Conservation (phyloP, 805 yeast genomes). For the Wickerhamiella occidentalis region DNA sequence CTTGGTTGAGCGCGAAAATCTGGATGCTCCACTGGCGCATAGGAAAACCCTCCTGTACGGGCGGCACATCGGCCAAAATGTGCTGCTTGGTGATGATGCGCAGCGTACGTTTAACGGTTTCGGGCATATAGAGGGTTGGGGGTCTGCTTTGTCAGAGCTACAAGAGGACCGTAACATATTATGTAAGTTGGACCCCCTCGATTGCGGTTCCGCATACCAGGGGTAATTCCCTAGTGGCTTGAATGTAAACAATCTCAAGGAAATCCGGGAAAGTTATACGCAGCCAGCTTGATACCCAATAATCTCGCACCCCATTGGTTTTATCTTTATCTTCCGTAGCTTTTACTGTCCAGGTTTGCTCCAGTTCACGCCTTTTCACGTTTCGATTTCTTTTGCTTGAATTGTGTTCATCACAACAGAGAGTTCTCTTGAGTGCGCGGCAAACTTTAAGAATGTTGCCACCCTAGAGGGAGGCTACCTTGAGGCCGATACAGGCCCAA, state of each 20-base stretch:
- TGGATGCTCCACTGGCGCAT: slow-evolving; percentile 88
- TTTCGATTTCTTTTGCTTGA: not conserved
- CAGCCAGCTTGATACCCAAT: no score
- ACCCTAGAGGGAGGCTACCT: no score
- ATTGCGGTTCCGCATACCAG: not conserved
- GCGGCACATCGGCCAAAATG: slow-evolving; percentile 65
- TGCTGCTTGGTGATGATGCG: slow-evolving; percentile 81
- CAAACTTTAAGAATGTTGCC: no score
- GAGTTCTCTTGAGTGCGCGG: not conserved
- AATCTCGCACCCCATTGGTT: no score
- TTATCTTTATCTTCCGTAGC: not conserved
- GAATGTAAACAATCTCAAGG: not conserved
- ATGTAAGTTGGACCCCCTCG: not conserved
- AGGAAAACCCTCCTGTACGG: slow-evolving; percentile 83
- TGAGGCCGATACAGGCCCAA: no score
- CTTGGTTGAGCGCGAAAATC: slow-evolving; percentile 59
- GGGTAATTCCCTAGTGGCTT: not conserved
- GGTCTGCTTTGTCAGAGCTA: not conserved
- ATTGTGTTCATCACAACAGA: not conserved
- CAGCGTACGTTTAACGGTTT: slow-evolving; percentile 64
- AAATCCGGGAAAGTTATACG: no score
- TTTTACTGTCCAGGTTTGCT: not conserved
- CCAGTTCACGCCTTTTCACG: not conserved
- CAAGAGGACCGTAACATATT: not conserved
- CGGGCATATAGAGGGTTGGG: slow-evolving; percentile 15